Evolutionary conservation across 306 rosid genomes (phyloP).

Genomic region (Betula pendula): DNA sequence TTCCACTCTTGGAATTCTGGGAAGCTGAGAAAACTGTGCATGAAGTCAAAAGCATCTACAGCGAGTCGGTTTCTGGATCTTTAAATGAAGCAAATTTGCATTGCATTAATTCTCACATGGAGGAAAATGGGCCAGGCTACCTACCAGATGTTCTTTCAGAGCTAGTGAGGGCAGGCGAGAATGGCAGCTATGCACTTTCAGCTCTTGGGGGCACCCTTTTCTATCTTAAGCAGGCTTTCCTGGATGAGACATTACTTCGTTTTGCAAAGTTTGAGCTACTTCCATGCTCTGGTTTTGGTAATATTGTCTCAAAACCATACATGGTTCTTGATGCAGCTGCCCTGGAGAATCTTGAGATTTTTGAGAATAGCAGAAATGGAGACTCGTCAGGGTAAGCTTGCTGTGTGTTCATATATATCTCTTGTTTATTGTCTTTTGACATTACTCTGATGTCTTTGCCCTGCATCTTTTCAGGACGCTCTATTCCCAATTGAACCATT

Average conservation of each 20-base stretch:
- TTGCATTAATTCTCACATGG: slow-evolving; percentile 16
- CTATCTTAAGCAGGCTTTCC: slow-evolving; percentile 91
- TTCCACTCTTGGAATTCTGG: slow-evolving; percentile 84
- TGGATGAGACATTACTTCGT: slow-evolving; percentile 75
- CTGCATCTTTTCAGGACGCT: slow-evolving; percentile 63
- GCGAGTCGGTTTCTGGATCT: slow-evolving; percentile 32
- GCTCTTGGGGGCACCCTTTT: slow-evolving; percentile 93
- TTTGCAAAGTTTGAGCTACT: slow-evolving; percentile 89
- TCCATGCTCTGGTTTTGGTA: slow-evolving; percentile 65
- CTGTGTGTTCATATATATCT: slow-evolving; percentile 14
- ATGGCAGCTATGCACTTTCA: slow-evolving; percentile 75
- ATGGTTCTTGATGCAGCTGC: slow-evolving; percentile 96
- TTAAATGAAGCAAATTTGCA: slow-evolving; percentile 20
- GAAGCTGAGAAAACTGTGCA: slow-evolving; percentile 64
- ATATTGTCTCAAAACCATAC: slow-evolving; percentile 69
- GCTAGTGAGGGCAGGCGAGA: slow-evolving; percentile 52
- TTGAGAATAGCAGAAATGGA: slow-evolving; percentile 88
- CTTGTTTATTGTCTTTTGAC: slow-evolving; percentile 12
- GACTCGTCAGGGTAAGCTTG: slow-evolving; percentile 77
- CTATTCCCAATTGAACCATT: slow-evolving; percentile 81
- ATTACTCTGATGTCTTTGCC: slow-evolving; percentile 37
- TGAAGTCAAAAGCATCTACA: slow-evolving; percentile 55
- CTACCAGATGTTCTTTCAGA: slow-evolving; percentile 74
- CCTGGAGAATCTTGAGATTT: slow-evolving; percentile 91
- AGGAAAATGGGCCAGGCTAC: slow-evolving; percentile 44